Evolutionary conservation across 192 early-diverging fungal species (phyloP).

Genomic region (Spinellus fusiger): DNA sequence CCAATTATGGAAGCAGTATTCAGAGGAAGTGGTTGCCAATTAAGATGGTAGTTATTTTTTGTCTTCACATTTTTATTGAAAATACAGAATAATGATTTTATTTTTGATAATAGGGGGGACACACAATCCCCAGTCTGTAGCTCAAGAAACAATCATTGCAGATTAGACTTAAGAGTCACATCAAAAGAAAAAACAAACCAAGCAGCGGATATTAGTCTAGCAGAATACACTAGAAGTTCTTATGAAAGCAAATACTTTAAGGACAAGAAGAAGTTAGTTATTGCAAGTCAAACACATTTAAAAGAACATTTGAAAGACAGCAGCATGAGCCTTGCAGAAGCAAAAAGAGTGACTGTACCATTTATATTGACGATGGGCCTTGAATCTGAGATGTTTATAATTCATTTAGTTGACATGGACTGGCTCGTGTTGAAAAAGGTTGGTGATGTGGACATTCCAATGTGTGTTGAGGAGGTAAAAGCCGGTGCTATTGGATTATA

Average conservation of each 20-base stretch:
- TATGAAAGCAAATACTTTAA: not conserved
- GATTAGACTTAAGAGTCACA: no score
- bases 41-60: not conserved
- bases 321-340: not conserved
- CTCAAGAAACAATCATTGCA: no score
- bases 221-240: no score
- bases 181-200: no score
- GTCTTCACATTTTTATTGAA: conserved; percentile 1
- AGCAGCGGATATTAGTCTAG: no score
- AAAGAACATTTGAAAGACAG: not conserved
- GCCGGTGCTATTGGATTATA: not conserved
- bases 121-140: no score
- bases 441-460: not conserved
- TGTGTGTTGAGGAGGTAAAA: not conserved
- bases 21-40: not conserved
- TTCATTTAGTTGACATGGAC: not conserved
- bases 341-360: not conserved
- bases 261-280: not conserved
- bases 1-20: not conserved
- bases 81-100: no score
- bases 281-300: not conserved
- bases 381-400: not conserved
- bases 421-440: conserved; percentile 2
- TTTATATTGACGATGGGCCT: not conserved
- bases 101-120: no score